Percentiles rank a stretch among this genome's conserved stretches.
Conservation (phyloP, 1,284 basidiomycete species). For the Rhodotorula sp. region DNA sequence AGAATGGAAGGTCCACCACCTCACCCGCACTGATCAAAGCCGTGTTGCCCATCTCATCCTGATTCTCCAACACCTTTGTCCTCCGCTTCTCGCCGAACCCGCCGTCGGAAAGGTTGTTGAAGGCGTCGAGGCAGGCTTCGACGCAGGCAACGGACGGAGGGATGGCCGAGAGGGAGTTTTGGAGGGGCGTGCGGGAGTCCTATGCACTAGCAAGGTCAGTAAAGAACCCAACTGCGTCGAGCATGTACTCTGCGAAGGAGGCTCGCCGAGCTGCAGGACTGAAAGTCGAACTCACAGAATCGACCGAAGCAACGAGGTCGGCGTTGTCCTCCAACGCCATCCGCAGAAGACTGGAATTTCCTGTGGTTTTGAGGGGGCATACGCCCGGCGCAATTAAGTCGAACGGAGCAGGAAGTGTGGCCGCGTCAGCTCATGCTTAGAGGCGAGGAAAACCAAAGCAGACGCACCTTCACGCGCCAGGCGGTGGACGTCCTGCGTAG, state of each 20-base stretch:
- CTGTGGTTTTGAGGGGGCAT: not conserved
- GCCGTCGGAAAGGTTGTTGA: constrained; percentile 63
- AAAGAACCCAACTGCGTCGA: not conserved
- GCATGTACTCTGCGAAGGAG: too few relatives aligned
- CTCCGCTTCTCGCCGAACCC: constrained; percentile 20
- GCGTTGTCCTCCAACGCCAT: constrained; percentile 22
- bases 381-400: not conserved
- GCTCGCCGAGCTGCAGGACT: not conserved
- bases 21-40: constrained; percentile 81
- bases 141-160: constrained; percentile 61
- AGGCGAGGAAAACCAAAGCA: not conserved
- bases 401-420: not conserved
- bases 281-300: constrained; percentile 22
- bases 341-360: constrained; percentile 24
- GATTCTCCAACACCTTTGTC: constrained; percentile 40
- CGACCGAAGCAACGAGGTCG: constrained; percentile 22
- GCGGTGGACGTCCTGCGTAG: constrained; percentile 25
- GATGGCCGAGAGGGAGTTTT: constrained; percentile 78
- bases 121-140: constrained; percentile 69
- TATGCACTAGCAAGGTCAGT: constrained; percentile 46
- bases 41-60: constrained; percentile 78
- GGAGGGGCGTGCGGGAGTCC: constrained; percentile 85
- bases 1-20: constrained; percentile 17
- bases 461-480: constrained; percentile 38
- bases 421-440: constrained; percentile 10